Percentiles rank a stretch among this genome's conserved stretches.
Evolutionary conservation across 164 flowering plant genomes (phyloP).

Genomic region (Piper longum): DNA sequence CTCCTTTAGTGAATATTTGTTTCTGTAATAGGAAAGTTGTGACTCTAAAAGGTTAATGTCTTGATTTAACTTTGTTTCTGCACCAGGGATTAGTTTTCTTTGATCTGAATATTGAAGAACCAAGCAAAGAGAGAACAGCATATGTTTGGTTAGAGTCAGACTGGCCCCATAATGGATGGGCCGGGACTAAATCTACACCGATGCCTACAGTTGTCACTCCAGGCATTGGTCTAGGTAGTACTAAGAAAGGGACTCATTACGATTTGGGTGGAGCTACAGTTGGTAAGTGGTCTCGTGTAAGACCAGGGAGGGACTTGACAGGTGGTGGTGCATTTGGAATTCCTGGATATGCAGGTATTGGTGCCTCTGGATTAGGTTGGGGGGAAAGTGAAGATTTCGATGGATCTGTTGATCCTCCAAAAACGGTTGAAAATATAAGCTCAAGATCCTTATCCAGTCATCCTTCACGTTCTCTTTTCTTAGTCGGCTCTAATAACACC

Average conservation of each 20-base stretch:
- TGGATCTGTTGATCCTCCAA: constrained; percentile 67
- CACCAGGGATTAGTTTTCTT: constrained; percentile 74
- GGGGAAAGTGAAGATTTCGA: constrained; percentile 70
- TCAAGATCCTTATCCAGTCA: constrained; percentile 84
- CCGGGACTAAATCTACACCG: constrained; percentile 68
- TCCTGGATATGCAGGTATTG: constrained; percentile 76
- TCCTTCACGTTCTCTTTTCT: constrained; percentile 79
- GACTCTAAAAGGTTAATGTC: background rate
- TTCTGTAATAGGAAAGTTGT: background rate
- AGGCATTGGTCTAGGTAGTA: constrained; percentile 61
- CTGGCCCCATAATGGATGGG: constrained; percentile 93
- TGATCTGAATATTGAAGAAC: constrained; percentile 32
- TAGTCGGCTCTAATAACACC: constrained; percentile 93
- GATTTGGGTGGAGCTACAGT: constrained; percentile 79
- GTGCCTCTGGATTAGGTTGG: constrained; percentile 79
- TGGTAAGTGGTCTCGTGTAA: constrained; percentile 40
- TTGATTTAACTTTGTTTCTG: constrained; percentile 1
- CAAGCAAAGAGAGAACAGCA: constrained; percentile 22
- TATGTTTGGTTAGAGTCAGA: constrained; percentile 81
- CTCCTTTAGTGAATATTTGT: background rate
- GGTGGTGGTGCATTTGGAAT: constrained; percentile 68
- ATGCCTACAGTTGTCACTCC: constrained; percentile 69
- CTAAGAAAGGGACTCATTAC: constrained; percentile 50
- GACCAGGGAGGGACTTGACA: constrained; percentile 48
- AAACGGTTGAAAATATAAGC: constrained; percentile 53